A percentile compares a stretch with the other conserved stretches of the same genome.
Evolutionary conservation across 345 rosid genomes (phyloP).

Genomic region (Ceriops tagal): DNA sequence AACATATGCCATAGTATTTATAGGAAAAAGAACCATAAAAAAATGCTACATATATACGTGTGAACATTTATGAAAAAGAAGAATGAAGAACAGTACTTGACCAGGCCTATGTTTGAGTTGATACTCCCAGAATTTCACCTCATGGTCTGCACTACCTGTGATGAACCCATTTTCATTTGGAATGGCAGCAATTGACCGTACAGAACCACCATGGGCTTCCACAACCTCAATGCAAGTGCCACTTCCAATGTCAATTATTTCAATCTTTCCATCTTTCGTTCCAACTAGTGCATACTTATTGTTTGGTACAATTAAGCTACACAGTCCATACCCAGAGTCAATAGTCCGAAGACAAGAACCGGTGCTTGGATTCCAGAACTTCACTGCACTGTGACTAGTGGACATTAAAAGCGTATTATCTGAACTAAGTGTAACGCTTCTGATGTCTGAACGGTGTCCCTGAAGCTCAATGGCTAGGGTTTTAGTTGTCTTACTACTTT

Average conservation of each 20-base stretch:
- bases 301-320: slow-evolving; percentile 82
- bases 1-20: no score
- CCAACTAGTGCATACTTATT: slow-evolving; percentile 85
- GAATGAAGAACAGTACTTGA: slow-evolving; percentile 42
- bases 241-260: slow-evolving; percentile 82
- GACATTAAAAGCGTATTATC: slow-evolving; percentile 89
- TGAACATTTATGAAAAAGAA: slow-evolving; percentile 1
- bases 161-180: slow-evolving; percentile 80
- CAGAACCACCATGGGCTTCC: slow-evolving; percentile 88
- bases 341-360: slow-evolving; percentile 90
- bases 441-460: slow-evolving; percentile 91
- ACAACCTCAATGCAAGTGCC: slow-evolving; percentile 64
- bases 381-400: slow-evolving; percentile 87
- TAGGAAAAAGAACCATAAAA: no score
- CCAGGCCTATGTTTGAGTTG: slow-evolving; percentile 58
- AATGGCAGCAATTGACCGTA: slow-evolving; percentile 64
- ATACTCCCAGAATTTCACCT: slow-evolving; percentile 92
- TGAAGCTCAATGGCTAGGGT: slow-evolving; percentile 71
- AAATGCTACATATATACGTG: no score
- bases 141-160: slow-evolving; percentile 94
- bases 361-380: slow-evolving; percentile 94
- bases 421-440: slow-evolving; percentile 84
- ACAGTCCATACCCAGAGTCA: slow-evolving; percentile 87
- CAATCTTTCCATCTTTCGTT: slow-evolving; percentile 81
- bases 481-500: slow-evolving; percentile 46